Evolutionary conservation across 2,329 filamentous ascomycete genomes (phyloP), one percentile per base, ranked within the genome.

Genomic region (Dryadomyces sulphureus): DNA sequence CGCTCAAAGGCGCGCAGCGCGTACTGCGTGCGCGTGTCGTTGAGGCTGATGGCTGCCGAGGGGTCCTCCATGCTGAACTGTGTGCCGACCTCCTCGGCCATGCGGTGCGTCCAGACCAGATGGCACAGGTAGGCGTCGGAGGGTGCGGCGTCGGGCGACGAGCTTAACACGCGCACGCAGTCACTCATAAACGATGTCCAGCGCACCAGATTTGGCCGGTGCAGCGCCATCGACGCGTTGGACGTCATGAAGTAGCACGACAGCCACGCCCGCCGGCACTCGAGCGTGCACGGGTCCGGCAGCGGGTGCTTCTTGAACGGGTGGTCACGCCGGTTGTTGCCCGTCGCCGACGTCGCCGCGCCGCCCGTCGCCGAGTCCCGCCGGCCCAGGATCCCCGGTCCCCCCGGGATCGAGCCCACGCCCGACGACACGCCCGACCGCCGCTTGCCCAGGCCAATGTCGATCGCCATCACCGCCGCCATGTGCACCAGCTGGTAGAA

Each of bases 401-500:
- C 19, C 36, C 19, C 16, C n/a, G 34, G 34, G 11, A 35, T 24
- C 3, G 44, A 35, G 4, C n/a, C 27, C 19, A 14, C 25, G 9
- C 17, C 36, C 11, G 32, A 8, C 8, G 21, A 2, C 39, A 38
- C 14, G 30, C 62, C 61, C 27, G 56, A 55, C n/a, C 58, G 62
- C 43, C 60, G 56, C 60, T 53, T 59, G 55, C 65, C 84, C 7
- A 94, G 73, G 0, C 87, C 87, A 30, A 94, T 73, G 54, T 94
- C 87, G 46, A 93, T 78, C 22, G 81, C 82, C 79, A 94, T 85
- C 54, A 86, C 74, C 41, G 81, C 81, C 2, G 84, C 82, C 57
- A 86, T 77, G 59, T 94, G 85, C 40, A 87, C 78, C 53, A 92
- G 73, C 64, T 90, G 84, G 63, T 92, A 94, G 60, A 92, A 93